Percentiles rank a stretch among this genome's conserved stretches.
These are phyloP conservation scores for Hemisphaericaspora subhashii DNA, from an alignment of 1,139 yeast species.

Conservation along the genomic window DNA sequence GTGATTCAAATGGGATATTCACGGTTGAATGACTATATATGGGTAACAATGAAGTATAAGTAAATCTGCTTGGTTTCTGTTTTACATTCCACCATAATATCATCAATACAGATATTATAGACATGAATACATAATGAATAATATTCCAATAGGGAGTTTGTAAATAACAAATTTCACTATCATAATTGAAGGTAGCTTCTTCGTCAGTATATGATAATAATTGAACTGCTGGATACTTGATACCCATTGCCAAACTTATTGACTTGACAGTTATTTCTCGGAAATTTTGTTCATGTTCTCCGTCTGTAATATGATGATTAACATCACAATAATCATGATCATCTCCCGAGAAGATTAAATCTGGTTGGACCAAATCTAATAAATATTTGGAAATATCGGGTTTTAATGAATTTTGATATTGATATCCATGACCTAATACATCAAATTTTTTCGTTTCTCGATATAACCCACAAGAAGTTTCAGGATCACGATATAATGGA, in stretches of 20 bases:
- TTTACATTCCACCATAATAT: constrained; percentile 33
- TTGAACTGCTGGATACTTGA: constrained; percentile 53
- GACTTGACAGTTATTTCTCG: constrained; percentile 56
- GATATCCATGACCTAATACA: constrained; percentile 43
- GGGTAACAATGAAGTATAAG: constrained; percentile 3
- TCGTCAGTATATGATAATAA: constrained; percentile 34
- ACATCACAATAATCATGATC: constrained; percentile 81
- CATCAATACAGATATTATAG: constrained; percentile 32
- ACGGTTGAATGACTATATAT: background rate
- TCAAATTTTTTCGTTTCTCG: constrained; percentile 34
- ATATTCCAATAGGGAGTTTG: constrained; percentile 51
- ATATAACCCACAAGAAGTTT: constrained; percentile 41
- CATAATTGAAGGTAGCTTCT: constrained; percentile 26
- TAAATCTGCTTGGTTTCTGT: constrained; percentile 19
- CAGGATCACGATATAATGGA: constrained; percentile 45
- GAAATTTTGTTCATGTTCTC: constrained; percentile 14
- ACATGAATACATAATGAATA: constrained; percentile 35
- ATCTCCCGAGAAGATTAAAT: constrained; percentile 82
- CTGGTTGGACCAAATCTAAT: constrained; percentile 59
- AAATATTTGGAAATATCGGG: constrained; percentile 58
- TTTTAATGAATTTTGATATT: constrained; percentile 55
- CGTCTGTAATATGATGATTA: constrained; percentile 30
- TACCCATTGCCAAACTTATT: constrained; percentile 63
- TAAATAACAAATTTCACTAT: constrained; percentile 47
- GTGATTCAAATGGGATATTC: constrained; percentile 12